These are phyloP conservation scores for Sordariomycetes sp. DNA, from an alignment of 2,329 filamentous ascomycete species.

Conservation along the genomic window DNA sequence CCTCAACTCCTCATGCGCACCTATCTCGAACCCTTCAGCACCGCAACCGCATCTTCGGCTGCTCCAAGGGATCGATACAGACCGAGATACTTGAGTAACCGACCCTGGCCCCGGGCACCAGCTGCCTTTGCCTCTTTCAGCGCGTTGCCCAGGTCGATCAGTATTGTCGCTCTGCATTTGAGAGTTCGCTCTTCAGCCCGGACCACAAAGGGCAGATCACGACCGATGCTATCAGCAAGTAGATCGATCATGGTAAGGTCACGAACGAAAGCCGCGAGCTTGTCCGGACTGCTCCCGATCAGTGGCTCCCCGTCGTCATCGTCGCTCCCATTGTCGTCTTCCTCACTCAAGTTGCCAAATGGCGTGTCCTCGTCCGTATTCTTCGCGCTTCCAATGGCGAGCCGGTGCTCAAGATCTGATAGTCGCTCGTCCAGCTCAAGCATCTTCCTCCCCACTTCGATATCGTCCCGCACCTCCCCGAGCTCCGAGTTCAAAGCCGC, in stretches of 20 bases:
- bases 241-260: constrained; percentile 28
- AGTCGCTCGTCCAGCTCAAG: constrained; percentile 55
- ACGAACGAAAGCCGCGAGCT: constrained; percentile 28
- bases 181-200: constrained; percentile 37
- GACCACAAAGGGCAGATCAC: constrained; percentile 32
- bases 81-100: constrained; percentile 35
- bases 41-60: constrained; percentile 32
- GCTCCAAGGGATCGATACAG: constrained; percentile 40
- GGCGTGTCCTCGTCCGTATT: constrained; percentile 6
- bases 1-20: constrained; percentile 21
- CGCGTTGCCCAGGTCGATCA: constrained; percentile 40
- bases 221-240: constrained; percentile 29
- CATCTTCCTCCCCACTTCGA: constrained; percentile 48
- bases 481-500: constrained; percentile 52
- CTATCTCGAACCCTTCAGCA: neutral
- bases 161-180: constrained; percentile 40
- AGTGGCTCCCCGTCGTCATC: constrained; percentile 18
- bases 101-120: constrained; percentile 25
- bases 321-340: constrained; percentile 24
- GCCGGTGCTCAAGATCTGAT: constrained; percentile 45
- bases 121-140: constrained; percentile 28
- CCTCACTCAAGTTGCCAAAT: constrained; percentile 17
- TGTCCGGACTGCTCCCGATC: constrained; percentile 31
- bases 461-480: constrained; percentile 44
- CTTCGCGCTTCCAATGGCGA: constrained; percentile 35